A percentile compares a stretch with the other conserved stretches of the same genome.
Conservation (phyloP, 2,329 filamentous ascomycete genomes). For the Colletotrichum tamarilloi region DNA sequence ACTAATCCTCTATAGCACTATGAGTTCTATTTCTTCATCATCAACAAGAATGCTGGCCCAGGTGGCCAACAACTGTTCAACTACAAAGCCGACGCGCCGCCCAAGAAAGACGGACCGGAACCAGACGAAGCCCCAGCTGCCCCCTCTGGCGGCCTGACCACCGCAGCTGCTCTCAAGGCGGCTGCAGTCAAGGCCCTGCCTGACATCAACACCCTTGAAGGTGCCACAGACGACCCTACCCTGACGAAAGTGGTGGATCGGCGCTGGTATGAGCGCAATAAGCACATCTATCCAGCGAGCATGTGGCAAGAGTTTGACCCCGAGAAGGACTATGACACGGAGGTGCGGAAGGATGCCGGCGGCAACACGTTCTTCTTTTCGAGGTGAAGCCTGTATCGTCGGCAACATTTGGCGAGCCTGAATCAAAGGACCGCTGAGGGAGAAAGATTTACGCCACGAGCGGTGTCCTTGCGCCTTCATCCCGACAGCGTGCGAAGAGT, state of each 20-base stretch:
- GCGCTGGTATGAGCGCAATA: conserved; percentile 96
- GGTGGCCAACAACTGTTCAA: conserved; percentile 80
- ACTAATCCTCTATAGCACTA: conserved; percentile 76
- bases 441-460: conserved; percentile 11
- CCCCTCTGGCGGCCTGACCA: conserved; percentile 46
- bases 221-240: conserved; percentile 79
- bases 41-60: conserved; percentile 85
- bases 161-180: conserved; percentile 48
- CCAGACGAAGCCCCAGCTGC: conserved; percentile 33
- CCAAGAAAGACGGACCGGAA: conserved; percentile 25
- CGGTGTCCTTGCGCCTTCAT: conserved; percentile 39
- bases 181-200: conserved; percentile 50
- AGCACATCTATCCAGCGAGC: conserved; percentile 97
- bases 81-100: conserved; percentile 68
- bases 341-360: conserved; percentile 83
- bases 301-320: conserved; percentile 96
- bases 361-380: conserved; percentile 95
- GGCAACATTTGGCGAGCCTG: not conserved
- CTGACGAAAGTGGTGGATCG: conserved; percentile 95
- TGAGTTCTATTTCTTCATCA: conserved; percentile 96
- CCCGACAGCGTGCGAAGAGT: conserved; percentile 47
- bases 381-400: conserved; percentile 43
- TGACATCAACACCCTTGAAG: conserved; percentile 73
- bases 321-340: conserved; percentile 83
- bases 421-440: not conserved